Percentiles rank a stretch among this genome's conserved stretches.
These are phyloP conservation scores for Colletotrichum filicis DNA, from an alignment of 2,329 filamentous ascomycete species.

Conservation along the genomic window DNA sequence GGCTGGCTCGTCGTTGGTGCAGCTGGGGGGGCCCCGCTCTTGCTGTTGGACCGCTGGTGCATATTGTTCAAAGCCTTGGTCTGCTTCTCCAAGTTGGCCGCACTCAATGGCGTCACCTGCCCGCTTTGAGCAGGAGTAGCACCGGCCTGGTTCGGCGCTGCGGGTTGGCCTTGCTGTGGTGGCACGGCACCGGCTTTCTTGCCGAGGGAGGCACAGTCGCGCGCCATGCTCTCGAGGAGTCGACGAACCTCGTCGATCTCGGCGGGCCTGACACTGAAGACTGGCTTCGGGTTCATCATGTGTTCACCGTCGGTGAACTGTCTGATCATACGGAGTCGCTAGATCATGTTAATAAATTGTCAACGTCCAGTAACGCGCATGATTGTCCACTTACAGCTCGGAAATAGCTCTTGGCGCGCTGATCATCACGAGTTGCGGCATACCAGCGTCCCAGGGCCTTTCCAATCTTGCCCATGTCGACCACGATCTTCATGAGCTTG, in stretches of 20 bases:
- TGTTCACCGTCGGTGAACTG: slow-evolving; percentile 64
- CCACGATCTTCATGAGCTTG: slow-evolving; percentile 54
- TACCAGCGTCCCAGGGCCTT: slow-evolving; percentile 61
- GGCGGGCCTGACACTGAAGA: slow-evolving; percentile 61
- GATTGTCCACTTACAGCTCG: slow-evolving; percentile 55
- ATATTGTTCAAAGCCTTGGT: slow-evolving; percentile 59
- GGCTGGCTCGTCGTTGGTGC: slow-evolving; percentile 68
- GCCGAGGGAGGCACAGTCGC: slow-evolving; percentile 53
- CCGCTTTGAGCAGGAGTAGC: slow-evolving; percentile 12
- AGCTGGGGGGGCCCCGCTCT: slow-evolving; percentile 59
- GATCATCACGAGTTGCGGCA: slow-evolving; percentile 58
- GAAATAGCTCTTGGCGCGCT: slow-evolving; percentile 63
- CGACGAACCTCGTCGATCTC: slow-evolving; percentile 62
- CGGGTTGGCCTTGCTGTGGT: slow-evolving; percentile 24
- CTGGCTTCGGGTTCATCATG: slow-evolving; percentile 56
- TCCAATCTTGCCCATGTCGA: slow-evolving; percentile 57
- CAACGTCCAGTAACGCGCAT: not conserved
- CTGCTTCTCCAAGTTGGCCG: slow-evolving; percentile 64
- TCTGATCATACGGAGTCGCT: slow-evolving; percentile 64
- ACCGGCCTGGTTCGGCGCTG: slow-evolving; percentile 41
- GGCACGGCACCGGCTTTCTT: slow-evolving; percentile 36
- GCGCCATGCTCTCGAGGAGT: slow-evolving; percentile 63
- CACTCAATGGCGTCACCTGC: slow-evolving; percentile 50
- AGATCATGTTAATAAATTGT: slow-evolving; percentile 44
- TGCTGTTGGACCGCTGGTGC: slow-evolving; percentile 57